These are phyloP conservation scores for Rhodotorula sp. DNA, from an alignment of 1,284 basidiomycete species.

Conservation along the genomic window DNA sequence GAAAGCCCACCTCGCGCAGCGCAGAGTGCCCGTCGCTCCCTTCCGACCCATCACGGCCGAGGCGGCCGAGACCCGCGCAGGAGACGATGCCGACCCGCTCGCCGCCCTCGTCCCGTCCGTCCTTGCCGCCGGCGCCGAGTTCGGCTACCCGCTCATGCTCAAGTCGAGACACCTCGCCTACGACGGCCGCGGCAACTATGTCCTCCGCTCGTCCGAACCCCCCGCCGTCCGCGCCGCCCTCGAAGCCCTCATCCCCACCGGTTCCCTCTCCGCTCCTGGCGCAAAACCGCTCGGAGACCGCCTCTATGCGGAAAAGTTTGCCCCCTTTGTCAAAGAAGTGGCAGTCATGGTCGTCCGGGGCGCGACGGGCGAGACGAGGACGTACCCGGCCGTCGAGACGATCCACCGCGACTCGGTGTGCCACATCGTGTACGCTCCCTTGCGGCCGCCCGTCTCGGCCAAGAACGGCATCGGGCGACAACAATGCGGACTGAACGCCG, in stretches of 20 bases:
- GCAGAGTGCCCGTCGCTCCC: constrained; percentile 69
- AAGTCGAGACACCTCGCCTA: constrained; percentile 94
- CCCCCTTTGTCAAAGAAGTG: constrained; percentile 83
- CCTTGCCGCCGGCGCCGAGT: constrained; percentile 55
- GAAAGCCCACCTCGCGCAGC: constrained; percentile 70
- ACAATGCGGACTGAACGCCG: constrained; percentile 23
- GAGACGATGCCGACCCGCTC: constrained; percentile 40
- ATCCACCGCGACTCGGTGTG: constrained; percentile 93
- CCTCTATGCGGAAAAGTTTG: constrained; percentile 93
- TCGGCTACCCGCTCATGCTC: constrained; percentile 92
- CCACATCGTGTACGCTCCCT: constrained; percentile 85
- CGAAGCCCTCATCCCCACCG: constrained; percentile 47
- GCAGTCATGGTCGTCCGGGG: constrained; percentile 97
- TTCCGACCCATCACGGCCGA: constrained; percentile 53
- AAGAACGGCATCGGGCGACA: constrained; percentile 21
- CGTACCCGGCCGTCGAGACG: constrained; percentile 94
- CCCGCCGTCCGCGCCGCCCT: constrained; percentile 66
- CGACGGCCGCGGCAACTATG: constrained; percentile 92
- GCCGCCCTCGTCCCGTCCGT: constrained; percentile 59
- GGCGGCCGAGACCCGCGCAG: constrained; percentile 32
- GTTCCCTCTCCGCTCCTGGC: constrained; percentile 21
- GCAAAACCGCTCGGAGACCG: constrained; percentile 60
- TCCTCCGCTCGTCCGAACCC: constrained; percentile 61
- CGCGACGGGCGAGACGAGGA: constrained; percentile 67
- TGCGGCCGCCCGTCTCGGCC: constrained; percentile 53